These are phyloP conservation scores for Endotrypanum monterogeii DNA, from an alignment of 208 protist species.

Conservation along the genomic window DNA sequence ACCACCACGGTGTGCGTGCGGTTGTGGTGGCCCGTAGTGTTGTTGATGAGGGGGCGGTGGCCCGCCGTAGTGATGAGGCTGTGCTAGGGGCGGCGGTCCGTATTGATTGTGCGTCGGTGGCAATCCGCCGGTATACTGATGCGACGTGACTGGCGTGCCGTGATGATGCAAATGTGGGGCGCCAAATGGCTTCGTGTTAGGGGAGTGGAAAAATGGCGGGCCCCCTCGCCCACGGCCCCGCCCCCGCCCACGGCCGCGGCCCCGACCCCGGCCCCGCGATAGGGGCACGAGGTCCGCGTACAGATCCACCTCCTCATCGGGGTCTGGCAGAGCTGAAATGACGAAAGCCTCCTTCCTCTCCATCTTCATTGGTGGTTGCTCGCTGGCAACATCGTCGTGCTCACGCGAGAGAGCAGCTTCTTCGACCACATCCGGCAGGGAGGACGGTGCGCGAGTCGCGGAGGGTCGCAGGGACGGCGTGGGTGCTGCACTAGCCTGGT, in stretches of 20 bases:
- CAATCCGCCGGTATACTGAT: background rate
- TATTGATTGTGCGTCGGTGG: conserved; percentile 13
- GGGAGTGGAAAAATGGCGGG: conserved; percentile 9
- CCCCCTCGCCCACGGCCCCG: conserved; percentile 26
- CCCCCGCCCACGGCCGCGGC: conserved; percentile 28
- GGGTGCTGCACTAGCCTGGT: conserved; percentile 13
- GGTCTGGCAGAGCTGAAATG: conserved; percentile 27
- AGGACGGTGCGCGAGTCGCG: conserved; percentile 4
- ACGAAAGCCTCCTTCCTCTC: conserved; percentile 40
- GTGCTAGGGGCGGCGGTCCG: conserved; percentile 7
- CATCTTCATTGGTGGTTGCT: conserved; percentile 30
- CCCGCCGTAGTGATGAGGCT: background rate
- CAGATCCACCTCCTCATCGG: conserved; percentile 61
- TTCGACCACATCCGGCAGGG: conserved; percentile 9
- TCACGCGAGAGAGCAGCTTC: conserved; percentile 9
- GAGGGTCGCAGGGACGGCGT: conserved; percentile 29
- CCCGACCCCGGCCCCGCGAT: conserved; percentile 19
- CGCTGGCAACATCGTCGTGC: conserved; percentile 9
- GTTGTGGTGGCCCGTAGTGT: background rate
- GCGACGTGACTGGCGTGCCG: background rate
- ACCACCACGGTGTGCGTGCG: conserved; percentile 24
- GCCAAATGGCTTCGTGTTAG: background rate
- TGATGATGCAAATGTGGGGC: background rate
- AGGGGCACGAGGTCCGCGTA: conserved; percentile 54
- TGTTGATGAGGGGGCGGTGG: background rate